A percentile compares a stretch with the other conserved stretches of the same genome.
phyloP scores from a whole-genome alignment of 2,329 filamentous ascomycete species.

The Phaeosphaeria sp. region DNA sequence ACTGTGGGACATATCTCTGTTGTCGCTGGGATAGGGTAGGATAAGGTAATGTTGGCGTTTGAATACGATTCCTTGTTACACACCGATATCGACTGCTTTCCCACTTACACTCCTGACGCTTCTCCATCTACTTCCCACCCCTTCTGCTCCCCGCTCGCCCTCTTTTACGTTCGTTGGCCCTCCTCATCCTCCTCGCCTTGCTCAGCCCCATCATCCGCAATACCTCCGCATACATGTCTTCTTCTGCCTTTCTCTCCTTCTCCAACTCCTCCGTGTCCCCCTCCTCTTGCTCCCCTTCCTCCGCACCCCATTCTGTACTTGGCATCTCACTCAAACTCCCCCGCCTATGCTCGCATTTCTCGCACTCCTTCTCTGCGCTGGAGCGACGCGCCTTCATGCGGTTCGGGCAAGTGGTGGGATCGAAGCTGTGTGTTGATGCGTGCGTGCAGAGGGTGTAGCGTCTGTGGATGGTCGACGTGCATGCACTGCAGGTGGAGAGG shows the following conservation, averaged over 20 bases:
- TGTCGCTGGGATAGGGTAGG: too few species aligned
- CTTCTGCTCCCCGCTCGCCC: neutral
- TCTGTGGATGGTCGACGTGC: conserved; percentile 18
- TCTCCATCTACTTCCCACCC: neutral
- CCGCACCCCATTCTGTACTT: neutral
- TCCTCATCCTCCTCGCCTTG: neutral
- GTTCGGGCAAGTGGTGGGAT: conserved; percentile 28
- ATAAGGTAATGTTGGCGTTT: neutral
- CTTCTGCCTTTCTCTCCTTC: neutral
- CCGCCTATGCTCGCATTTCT: conserved; percentile 14
- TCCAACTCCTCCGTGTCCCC: neutral
- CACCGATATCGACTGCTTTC: too few species aligned
- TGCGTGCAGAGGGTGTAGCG: conserved; percentile 31
- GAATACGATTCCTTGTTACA: neutral
- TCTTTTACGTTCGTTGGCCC: too few species aligned
- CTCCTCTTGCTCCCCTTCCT: neutral
- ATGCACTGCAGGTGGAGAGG: conserved; percentile 25
- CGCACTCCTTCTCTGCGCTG: conserved; percentile 8
- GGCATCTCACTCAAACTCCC: conserved; percentile 26
- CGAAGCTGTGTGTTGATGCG: conserved; percentile 22
- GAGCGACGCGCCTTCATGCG: conserved; percentile 26
- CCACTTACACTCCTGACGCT: neutral
- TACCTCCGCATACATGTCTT: neutral
- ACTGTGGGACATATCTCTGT: too few species aligned
- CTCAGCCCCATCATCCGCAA: neutral